Percentiles rank a stretch among this genome's conserved stretches.
These are phyloP conservation scores for Tieghemostelium lacteum DNA, from an alignment of 78 protist species.

Conservation along the genomic window DNA sequence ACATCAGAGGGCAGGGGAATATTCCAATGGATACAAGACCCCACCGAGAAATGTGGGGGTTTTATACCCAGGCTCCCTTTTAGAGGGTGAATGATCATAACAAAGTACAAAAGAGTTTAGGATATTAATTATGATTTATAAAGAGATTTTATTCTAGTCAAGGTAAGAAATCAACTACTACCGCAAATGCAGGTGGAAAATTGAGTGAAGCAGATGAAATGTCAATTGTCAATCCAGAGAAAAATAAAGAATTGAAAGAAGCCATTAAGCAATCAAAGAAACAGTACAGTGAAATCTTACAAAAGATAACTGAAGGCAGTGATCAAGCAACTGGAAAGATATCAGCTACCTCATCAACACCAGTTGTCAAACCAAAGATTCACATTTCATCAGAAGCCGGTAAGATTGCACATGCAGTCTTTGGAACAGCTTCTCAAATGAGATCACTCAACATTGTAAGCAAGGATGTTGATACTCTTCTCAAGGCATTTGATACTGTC, in stretches of 20 bases:
- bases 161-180: neutral
- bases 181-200: neutral
- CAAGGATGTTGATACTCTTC: slow-evolving; percentile 21
- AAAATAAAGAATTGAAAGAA: neutral
- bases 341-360: neutral
- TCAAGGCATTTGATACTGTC: slow-evolving; percentile 1
- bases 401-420: slow-evolving; percentile 68
- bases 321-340: neutral
- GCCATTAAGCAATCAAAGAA: neutral
- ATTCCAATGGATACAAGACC: too few species aligned
- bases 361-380: slow-evolving; percentile 61
- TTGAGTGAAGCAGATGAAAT: neutral
- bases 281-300: neutral
- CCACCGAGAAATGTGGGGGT: too few species aligned
- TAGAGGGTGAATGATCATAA: too few species aligned
- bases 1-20: too few species aligned
- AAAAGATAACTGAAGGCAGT: slow-evolving; percentile 2
- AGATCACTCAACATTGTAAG: slow-evolving; percentile 33
- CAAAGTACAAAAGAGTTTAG: too few species aligned
- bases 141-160: neutral
- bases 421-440: slow-evolving; percentile 32
- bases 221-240: neutral
- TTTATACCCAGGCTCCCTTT: too few species aligned
- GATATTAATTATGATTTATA: too few species aligned
- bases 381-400: slow-evolving; percentile 32